Conservation (phyloP, 129 eudicot genomes). For the Centella asiatica region DNA sequence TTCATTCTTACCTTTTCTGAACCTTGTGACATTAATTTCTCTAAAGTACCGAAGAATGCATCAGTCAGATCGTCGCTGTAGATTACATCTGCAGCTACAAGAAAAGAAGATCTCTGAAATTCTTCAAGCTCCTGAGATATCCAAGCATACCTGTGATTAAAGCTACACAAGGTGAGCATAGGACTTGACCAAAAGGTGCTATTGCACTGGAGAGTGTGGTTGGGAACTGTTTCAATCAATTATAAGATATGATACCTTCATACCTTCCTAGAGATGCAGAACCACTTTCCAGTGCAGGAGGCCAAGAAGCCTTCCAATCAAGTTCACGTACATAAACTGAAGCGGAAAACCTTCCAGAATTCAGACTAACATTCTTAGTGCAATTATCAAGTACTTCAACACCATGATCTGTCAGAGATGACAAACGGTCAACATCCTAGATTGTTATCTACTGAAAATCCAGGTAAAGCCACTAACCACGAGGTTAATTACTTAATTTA, state of each 20-base stretch:
- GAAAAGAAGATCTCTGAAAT: conserved; percentile 54
- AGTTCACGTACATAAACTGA: conserved; percentile 79
- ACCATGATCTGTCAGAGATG: conserved; percentile 7
- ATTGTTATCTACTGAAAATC: not conserved
- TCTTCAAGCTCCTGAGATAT: conserved; percentile 56
- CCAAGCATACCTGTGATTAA: conserved; percentile 54
- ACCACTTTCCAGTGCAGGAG: not conserved
- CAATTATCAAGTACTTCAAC: conserved; percentile 9
- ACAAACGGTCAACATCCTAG: not conserved
- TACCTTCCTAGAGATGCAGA: conserved; percentile 30
- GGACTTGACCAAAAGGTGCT: not conserved
- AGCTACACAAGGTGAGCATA: not conserved
- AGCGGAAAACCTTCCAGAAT: conserved; percentile 27
- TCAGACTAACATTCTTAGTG: not conserved
- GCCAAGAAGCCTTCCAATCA: conserved; percentile 69
- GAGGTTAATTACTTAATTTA: not conserved
- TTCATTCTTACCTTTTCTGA: conserved; percentile 40
- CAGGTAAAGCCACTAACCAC: not conserved
- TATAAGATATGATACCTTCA: not conserved
- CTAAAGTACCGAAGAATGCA: conserved; percentile 63
- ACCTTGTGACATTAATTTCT: conserved; percentile 44
- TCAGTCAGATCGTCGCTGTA: conserved; percentile 85
- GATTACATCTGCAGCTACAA: conserved; percentile 94
- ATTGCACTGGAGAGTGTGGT: not conserved
- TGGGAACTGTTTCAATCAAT: not conserved